These are phyloP conservation scores for Orobanche coerulescens DNA, from an alignment of 257 asterid genomes.

Conservation along the genomic window DNA sequence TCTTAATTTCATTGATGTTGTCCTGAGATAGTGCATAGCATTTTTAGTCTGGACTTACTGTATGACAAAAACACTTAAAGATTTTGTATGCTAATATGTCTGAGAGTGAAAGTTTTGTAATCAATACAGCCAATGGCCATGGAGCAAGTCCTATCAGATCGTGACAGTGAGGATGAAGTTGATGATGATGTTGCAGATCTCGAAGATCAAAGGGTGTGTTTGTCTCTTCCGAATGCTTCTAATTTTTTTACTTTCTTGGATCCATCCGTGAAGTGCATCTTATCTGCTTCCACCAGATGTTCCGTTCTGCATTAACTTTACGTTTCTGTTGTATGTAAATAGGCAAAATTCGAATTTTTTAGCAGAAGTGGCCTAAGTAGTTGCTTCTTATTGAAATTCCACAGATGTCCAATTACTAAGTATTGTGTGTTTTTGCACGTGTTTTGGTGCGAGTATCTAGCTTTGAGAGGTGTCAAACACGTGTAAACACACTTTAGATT, in stretches of 20 bases:
- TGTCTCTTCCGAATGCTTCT: conserved; percentile 15
- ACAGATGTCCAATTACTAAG: not conserved
- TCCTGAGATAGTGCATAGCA: conserved; percentile 3
- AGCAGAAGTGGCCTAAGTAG: conserved; percentile 9
- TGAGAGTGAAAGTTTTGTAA: conserved; percentile 20
- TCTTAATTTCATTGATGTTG: not conserved
- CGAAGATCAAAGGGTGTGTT: conserved; percentile 90
- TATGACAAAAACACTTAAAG: conserved; percentile 2
- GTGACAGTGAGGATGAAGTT: conserved; percentile 98
- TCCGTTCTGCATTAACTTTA: conserved; percentile 19
- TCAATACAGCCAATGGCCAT: conserved; percentile 78
- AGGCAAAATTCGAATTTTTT: not conserved
- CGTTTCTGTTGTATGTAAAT: conserved; percentile 15
- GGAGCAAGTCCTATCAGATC: conserved; percentile 94
- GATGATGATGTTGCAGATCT: conserved; percentile 99
- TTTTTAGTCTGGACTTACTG: not conserved
- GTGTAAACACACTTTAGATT: too few relatives aligned
- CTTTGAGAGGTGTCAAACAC: too few relatives aligned
- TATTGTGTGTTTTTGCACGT: too few relatives aligned
- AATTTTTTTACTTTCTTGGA: conserved; percentile 13
- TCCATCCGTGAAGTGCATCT: not conserved
- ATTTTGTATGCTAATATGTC: conserved; percentile 17
- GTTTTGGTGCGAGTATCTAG: too few relatives aligned
- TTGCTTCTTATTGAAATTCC: not conserved
- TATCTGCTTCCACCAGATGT: conserved; percentile 11